Evolutionary conservation across 2,329 filamentous ascomycete genomes (phyloP).

Genomic region (Geoglossum cookeanum): DNA sequence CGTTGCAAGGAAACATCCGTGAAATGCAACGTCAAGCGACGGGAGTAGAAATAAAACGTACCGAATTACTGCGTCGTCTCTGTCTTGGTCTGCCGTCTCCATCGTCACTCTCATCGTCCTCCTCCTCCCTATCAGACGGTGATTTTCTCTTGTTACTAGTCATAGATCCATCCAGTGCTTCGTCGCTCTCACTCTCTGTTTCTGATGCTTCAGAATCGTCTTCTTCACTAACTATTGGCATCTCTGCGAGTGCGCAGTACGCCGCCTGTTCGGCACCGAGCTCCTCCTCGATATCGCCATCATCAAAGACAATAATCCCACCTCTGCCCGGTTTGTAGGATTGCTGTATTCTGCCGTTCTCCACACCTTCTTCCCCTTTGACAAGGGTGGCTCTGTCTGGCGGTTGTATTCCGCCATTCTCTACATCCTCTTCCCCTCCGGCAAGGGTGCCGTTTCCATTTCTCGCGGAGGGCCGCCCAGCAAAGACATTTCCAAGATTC

Average conservation of each 20-base stretch:
- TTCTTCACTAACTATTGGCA: conserved; percentile 73
- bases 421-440: too few relatives aligned
- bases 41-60: conserved; percentile 25
- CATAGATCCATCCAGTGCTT: conserved; percentile 24
- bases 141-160: conserved; percentile 47
- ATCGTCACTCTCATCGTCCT: conserved; percentile 41
- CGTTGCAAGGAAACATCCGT: background rate
- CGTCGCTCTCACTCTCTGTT: conserved; percentile 37
- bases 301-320: conserved; percentile 85
- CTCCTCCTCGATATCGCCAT: conserved; percentile 83
- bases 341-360: conserved; percentile 50
- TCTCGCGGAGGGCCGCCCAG: conserved; percentile 35
- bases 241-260: conserved; percentile 68
- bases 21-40: background rate
- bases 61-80: conserved; percentile 73
- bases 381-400: too few relatives aligned
- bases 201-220: conserved; percentile 41
- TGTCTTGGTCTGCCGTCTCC: conserved; percentile 61
- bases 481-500: conserved; percentile 90
- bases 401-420: too few relatives aligned
- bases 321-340: conserved; percentile 62
- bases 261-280: conserved; percentile 56
- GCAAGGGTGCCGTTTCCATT: background rate
- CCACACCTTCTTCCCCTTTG: conserved; percentile 25
- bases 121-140: conserved; percentile 50